Base-by-base conservation (phyloP, 1,139 yeast genomes). In the Lodderomyces elongisporus region DNA sequence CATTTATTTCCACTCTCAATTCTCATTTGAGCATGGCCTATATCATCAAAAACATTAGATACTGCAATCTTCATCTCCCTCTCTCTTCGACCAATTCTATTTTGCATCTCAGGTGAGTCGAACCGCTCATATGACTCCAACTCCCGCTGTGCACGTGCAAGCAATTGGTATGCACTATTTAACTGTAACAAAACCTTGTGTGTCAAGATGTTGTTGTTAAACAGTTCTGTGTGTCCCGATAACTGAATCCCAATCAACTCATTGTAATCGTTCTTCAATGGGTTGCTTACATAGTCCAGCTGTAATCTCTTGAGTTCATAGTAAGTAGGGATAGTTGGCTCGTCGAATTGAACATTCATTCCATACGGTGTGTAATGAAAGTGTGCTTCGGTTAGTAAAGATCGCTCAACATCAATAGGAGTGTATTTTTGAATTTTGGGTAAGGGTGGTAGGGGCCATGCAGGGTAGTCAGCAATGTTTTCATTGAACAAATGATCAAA, bases 391-490 rank as follows among this genome's bases (percentile, higher is more conserved):
- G 91, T 82, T 32, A 85, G 60, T 37, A 87, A 59, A 0, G 93
- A 80, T 44, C 77, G 71, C 51, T 85, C 95, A 14, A 87, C 95
- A 53, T 85, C 95, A 41, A 66, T 62, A 1, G 88, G 70, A 3
- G 72, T 71, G 49, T 76, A 87, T 31, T 64, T 66, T 2, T 80
- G 79, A 4, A 87, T 77, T 1, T 66, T 52, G 2, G 87, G 75
- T 41, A 85, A 61, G 31, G 81, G 85, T 0, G 95, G 93, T 31
- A 89, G 61, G 2, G 94, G 94, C 95, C 95, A 88, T 13, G 54
- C 48, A 4, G 72, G 69, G 29, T 48, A 57, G 14, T 35, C 34
- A 25, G 35, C 27, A 38, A 40, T 52, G 23, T 37, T 36, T 14
- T 53, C 49, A 23, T 45, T 50, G 46, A 60, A 66, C 25, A 65